Conservation (phyloP, 139 green algal genomes). For the Micractinium conductrix region DNA sequence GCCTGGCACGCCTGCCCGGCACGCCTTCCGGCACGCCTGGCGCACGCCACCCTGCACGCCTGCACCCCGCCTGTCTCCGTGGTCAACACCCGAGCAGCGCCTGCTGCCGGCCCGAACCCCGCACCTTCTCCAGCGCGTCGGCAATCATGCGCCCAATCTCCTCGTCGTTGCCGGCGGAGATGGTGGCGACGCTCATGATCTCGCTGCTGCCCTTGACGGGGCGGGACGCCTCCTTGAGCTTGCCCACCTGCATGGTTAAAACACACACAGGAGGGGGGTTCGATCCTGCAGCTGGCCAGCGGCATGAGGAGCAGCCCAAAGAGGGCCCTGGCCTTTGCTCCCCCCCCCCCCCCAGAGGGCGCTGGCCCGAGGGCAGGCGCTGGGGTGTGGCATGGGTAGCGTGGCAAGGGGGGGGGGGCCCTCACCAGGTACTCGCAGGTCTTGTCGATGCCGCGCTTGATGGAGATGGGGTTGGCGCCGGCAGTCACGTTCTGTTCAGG, state of each 20-base stretch:
- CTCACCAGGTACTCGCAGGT: constrained; percentile 83
- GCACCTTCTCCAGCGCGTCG: constrained; percentile 86
- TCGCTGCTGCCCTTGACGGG: constrained; percentile 89
- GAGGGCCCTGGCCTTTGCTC: too few relatives aligned
- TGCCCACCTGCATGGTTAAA: constrained; percentile 31
- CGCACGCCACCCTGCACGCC: too few relatives aligned
- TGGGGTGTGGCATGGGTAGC: background rate
- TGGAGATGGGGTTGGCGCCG: constrained; percentile 93
- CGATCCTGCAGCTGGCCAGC: too few relatives aligned
- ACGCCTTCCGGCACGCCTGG: too few relatives aligned
- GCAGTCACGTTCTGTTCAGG: constrained; percentile 82
- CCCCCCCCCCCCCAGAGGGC: too few relatives aligned
- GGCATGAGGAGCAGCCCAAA: too few relatives aligned
- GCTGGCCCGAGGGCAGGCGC: background rate
- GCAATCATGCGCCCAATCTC: constrained; percentile 87
- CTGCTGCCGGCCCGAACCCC: too few relatives aligned
- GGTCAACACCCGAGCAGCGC: too few relatives aligned
- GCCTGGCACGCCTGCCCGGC: too few relatives aligned
- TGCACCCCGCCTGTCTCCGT: too few relatives aligned
- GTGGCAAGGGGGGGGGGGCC: background rate
- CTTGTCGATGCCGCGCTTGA: constrained; percentile 99
- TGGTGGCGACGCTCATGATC: constrained; percentile 88
- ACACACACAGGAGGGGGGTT: background rate
- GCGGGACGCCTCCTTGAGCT: constrained; percentile 86
- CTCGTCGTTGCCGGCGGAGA: constrained; percentile 88